These are phyloP conservation scores for Leishmania arabica DNA, from an alignment of 208 protist species.

Conservation along the genomic window DNA sequence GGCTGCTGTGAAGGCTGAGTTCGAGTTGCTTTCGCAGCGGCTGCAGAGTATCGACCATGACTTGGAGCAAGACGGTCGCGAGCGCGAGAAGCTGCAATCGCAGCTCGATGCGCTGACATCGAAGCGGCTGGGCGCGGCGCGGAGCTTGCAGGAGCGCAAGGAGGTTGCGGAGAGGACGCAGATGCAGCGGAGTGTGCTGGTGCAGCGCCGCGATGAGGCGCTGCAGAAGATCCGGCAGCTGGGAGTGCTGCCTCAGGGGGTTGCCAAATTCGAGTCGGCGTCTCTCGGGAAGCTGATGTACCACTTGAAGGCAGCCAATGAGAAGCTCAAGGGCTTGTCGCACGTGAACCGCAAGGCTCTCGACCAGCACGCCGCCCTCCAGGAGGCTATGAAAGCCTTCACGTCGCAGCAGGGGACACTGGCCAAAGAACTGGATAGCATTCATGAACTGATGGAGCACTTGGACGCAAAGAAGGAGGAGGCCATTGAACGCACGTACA, in stretches of 20 bases:
- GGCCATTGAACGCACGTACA: constrained; percentile 97
- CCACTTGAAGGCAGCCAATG: constrained; percentile 73
- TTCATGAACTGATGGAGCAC: constrained; percentile 95
- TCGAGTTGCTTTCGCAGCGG: constrained; percentile 45
- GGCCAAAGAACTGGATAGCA: constrained; percentile 85
- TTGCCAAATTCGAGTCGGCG: constrained; percentile 26
- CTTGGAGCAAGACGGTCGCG: constrained; percentile 45
- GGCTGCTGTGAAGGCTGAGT: constrained; percentile 54
- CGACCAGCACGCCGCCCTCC: constrained; percentile 96
- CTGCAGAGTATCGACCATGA: constrained; percentile 42
- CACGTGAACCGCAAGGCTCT: constrained; percentile 99
- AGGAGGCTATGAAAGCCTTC: constrained; percentile 88
- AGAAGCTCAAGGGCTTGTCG: constrained; percentile 87
- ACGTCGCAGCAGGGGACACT: constrained; percentile 77
- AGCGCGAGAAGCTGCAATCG: constrained; percentile 49
- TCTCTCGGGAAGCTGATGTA: constrained; percentile 85
- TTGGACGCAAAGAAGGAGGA: constrained; percentile 97
- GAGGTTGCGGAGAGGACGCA: constrained; percentile 62
- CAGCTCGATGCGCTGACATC: constrained; percentile 49
- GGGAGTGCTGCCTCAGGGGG: constrained; percentile 80
- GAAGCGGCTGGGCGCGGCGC: constrained; percentile 37
- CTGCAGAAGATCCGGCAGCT: constrained; percentile 92
- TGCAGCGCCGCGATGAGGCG: constrained; percentile 87
- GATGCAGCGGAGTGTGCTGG: constrained; percentile 63
- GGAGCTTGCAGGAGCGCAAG: constrained; percentile 60